These are phyloP conservation scores for Ogataea trehaloabstinens DNA, from an alignment of 805 yeast genomes.

Conservation along the genomic window DNA sequence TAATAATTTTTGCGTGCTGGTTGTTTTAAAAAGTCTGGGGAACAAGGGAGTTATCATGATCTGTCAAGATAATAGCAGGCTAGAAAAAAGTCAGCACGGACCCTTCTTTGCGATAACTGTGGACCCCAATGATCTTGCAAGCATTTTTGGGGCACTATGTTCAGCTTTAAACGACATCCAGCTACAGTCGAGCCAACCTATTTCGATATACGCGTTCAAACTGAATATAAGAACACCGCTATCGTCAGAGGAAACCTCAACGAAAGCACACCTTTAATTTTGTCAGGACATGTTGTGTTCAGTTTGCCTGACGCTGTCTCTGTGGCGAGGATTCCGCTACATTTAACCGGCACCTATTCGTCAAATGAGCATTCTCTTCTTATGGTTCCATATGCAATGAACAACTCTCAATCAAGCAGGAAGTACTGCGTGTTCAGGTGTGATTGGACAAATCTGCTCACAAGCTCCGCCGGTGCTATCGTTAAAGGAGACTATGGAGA, in stretches of 20 bases:
- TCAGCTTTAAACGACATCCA: slow-evolving; percentile 38
- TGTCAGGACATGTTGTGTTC: slow-evolving; percentile 48
- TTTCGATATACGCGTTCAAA: slow-evolving; percentile 31
- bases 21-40: too few relatives aligned
- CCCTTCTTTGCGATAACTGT: too few relatives aligned
- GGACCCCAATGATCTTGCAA: too few relatives aligned
- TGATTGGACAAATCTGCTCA: slow-evolving; percentile 48
- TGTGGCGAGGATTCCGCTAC: slow-evolving; percentile 37
- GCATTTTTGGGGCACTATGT: slow-evolving; percentile 9
- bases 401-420: slow-evolving; percentile 22
- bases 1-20: too few relatives aligned
- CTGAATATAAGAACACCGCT: slow-evolving; percentile 41
- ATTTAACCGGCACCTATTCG: slow-evolving; percentile 41
- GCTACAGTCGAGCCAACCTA: slow-evolving; percentile 15
- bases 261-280: slow-evolving; percentile 41
- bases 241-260: slow-evolving; percentile 43
- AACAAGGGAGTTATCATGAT: too few relatives aligned
- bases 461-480: slow-evolving; percentile 37
- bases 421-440: slow-evolving; percentile 39
- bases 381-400: not conserved
- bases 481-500: slow-evolving; percentile 43
- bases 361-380: slow-evolving; percentile 36
- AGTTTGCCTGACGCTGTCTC: slow-evolving; percentile 42
- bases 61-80: too few relatives aligned
- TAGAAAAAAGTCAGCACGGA: too few relatives aligned